Evolutionary conservation across 2,329 filamentous ascomycete species (phyloP), one percentile per base, ranked within the genome.

Genomic region (Cercospora canescens): DNA sequence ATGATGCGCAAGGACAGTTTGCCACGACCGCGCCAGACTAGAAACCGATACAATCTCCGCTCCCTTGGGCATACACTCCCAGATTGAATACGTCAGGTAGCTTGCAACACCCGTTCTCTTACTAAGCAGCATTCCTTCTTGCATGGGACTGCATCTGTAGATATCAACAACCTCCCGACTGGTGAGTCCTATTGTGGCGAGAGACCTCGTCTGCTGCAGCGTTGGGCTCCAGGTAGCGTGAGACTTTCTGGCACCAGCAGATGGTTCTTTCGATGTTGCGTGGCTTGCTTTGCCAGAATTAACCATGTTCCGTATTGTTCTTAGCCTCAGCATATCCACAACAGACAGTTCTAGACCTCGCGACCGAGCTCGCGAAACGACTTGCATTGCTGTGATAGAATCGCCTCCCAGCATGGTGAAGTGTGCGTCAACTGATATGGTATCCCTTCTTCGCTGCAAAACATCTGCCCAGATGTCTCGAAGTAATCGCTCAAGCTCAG

Each of bases 371-470:
- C 58, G 39, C 4, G 55, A 59, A 0, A 81, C 81, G 0, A 84
- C 75, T 48, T 76, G 76, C 80, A 84, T 83, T 0, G 81, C 82
- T 1, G 75, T 69, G 7, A 84, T 77, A 0, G 81, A 83, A 58
- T 84, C 81, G 12, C 82, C 82, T 6, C 82, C 82, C 1, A 83
- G 72, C 9, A 76, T 74, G 58, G 83, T 81, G 72, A 84, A 84
- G 63, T 76, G 80, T 60, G 79, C 77, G 50, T 78, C 75, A 1
- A 24, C 14, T 14, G 30, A 28, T 14, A 66, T 63, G 6, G 60
- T 57, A 7, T 54, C 34, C 7, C 7, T 1, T 18, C 35, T 32
- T n/a, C 41, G 26, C 11, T 39, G 16, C 24, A 64, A 39, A 6
- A 63, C 45, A 32, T 67, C 50, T 14, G 57, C 56, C 61, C 62